Conservation (phyloP, 2,329 filamentous ascomycete genomes). For the Cercospora sesami region DNA sequence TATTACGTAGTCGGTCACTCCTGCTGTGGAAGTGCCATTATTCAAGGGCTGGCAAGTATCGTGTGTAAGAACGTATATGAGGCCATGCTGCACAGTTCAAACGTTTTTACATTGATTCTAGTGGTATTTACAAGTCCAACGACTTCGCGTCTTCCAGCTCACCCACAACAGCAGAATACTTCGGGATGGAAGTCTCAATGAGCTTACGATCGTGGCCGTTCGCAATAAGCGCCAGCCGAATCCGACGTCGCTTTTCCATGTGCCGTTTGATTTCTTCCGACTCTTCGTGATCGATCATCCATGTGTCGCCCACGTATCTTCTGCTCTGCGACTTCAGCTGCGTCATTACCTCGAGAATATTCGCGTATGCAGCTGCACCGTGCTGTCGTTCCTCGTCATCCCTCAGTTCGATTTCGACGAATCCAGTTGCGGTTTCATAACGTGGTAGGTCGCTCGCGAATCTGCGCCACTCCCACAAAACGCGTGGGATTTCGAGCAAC, state of each 20-base stretch:
- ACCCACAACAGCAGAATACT: background rate
- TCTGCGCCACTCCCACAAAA: conserved; percentile 34
- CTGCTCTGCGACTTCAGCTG: conserved; percentile 2
- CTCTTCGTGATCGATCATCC: conserved; percentile 1
- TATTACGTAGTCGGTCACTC: background rate
- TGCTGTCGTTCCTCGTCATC: conserved; percentile 11
- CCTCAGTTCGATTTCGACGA: conserved; percentile 31
- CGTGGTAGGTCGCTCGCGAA: conserved; percentile 25
- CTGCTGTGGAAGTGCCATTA: background rate
- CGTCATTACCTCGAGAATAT: background rate
- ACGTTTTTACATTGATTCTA: background rate
- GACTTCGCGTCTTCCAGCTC: background rate
- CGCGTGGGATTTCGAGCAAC: conserved; percentile 26
- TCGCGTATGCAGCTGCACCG: background rate
- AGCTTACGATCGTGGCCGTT: background rate
- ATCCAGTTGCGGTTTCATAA: conserved; percentile 37
- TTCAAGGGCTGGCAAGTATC: background rate
- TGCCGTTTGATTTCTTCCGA: background rate
- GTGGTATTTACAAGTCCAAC: background rate
- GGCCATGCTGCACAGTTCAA: background rate
- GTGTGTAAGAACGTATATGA: background rate
- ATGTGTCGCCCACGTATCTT: conserved; percentile 17
- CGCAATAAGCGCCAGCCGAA: background rate
- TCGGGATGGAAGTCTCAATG: background rate
- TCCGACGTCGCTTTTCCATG: background rate